Evolutionary conservation across 2,329 filamentous ascomycete species (phyloP), one percentile per base, ranked within the genome.

Genomic region (Colletotrichum sp.): DNA sequence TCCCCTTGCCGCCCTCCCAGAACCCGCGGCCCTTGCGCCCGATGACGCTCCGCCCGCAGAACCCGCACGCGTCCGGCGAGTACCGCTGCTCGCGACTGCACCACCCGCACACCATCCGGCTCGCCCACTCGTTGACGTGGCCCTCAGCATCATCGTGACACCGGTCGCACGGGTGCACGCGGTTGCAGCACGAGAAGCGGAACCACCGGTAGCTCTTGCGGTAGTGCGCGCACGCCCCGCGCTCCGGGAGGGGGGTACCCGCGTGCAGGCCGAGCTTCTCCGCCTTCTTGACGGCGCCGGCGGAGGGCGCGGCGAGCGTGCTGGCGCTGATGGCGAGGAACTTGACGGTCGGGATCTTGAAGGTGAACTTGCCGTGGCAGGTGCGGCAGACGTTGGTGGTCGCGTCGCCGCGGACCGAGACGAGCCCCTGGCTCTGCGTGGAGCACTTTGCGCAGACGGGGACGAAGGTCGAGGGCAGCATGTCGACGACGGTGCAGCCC

Each of bases 1-100:
- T 96, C 2, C 94, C 94, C 82, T 94, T 95, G 2, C 95, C 95
- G 13, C 95, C 95, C 86, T 98, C 95, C 95, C 95, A 98, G 84
- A 96, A 98, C 0, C 95, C 95, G 59, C 82, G 84, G 5, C 91
- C 91, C 81, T 91, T 93, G 78, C 85, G 88, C 1, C 94, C 92
- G 68, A 96, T 89, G 15, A 97, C 90, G 66, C 89, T 90, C 39
- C 92, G 87, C 65, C 93, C 93, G 81, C 95, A 98, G 80, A 95
- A 91, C 2, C 87, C 89, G 83, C 95, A 98, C 76, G 93, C 92
- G 81, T 96, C 94, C 2, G 94, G 92, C 27, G 92, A 88, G 84
- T 95, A 98, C 78, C 92, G 92, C 85, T 96, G 94, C 86, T 98
- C 95, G 68, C 95, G 88, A 78, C 93, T 95, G 84, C 95, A 95